Evolutionary conservation across 2,329 filamentous ascomycete species (phyloP).

Genomic region (Chrysoporthe deuterocubensis): DNA sequence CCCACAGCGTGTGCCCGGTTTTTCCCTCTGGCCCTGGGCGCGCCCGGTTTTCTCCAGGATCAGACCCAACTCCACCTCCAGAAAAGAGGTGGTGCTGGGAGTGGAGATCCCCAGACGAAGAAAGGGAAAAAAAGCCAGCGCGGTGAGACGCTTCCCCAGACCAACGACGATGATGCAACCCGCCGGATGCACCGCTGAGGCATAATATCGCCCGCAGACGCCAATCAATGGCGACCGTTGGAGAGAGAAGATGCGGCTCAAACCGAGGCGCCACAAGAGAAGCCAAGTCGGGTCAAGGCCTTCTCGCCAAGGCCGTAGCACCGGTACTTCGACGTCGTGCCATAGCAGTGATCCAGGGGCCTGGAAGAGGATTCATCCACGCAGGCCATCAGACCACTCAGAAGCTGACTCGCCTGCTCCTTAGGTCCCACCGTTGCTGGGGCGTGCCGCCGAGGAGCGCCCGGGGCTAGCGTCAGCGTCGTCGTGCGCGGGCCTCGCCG

Average conservation of each 20-base stretch:
- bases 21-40: neutral
- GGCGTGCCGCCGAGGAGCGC: conserved; percentile 25
- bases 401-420: conserved; percentile 24
- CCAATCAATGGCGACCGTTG: neutral
- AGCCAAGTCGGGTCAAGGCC: conserved; percentile 1
- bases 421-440: conserved; percentile 20
- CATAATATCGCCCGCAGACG: neutral
- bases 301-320: conserved; percentile 3
- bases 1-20: conserved; percentile 5
- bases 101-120: conserved; percentile 26
- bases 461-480: conserved; percentile 20
- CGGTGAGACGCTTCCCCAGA: neutral
- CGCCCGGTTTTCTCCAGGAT: conserved; percentile 18
- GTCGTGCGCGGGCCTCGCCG: conserved; percentile 10
- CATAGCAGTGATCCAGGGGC: neutral
- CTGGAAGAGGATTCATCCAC: conserved; percentile 21
- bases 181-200: neutral
- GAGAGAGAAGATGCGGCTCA: neutral
- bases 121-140: neutral
- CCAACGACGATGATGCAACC: neutral
- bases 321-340: neutral
- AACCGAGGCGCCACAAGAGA: neutral
- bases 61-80: conserved; percentile 16
- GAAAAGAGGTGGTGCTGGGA: conserved; percentile 2
- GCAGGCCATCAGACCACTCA: neutral